A percentile compares a stretch with the other conserved stretches of the same genome.
Evolutionary conservation across 352 stramenopile species (phyloP).

Genomic region (Phytophthora sp.): DNA sequence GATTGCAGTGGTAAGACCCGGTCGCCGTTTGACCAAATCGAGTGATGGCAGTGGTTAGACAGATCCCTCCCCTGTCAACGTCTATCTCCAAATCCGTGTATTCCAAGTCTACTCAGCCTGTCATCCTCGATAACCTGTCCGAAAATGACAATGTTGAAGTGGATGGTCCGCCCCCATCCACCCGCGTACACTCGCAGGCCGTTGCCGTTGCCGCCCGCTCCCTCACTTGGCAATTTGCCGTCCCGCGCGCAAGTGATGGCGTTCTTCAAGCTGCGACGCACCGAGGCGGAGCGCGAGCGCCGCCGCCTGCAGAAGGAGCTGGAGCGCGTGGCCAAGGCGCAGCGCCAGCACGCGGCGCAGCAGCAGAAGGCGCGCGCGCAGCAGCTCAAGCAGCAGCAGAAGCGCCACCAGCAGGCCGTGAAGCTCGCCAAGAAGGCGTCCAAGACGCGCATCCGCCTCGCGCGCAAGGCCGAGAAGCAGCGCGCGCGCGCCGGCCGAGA

Average conservation of each 20-base stretch:
- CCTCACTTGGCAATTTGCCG: constrained; percentile 36
- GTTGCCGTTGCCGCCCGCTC: constrained; percentile 9
- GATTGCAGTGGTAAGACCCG: not conserved
- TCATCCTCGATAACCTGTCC: not conserved
- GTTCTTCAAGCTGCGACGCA: constrained; percentile 32
- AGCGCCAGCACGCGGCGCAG: constrained; percentile 28
- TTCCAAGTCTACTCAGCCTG: not conserved
- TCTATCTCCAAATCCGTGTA: not conserved
- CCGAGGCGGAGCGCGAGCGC: constrained; percentile 31
- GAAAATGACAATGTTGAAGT: constrained; percentile 21
- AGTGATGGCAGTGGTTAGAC: too few species aligned
- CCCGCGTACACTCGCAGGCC: constrained; percentile 20
- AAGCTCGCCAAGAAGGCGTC: constrained; percentile 32
- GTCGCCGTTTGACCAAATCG: too few species aligned
- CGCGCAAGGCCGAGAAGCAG: constrained; percentile 28
- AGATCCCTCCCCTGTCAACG: too few species aligned
- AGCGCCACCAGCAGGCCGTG: constrained; percentile 16
- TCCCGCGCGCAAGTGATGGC: constrained; percentile 23
- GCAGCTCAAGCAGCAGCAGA: constrained; percentile 16
- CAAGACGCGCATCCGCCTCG: constrained; percentile 21
- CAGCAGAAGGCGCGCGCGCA: constrained; percentile 17
- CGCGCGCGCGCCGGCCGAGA: constrained; percentile 10
- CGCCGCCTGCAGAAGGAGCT: constrained; percentile 30
- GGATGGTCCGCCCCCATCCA: constrained; percentile 31
- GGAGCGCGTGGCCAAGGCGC: constrained; percentile 31